A percentile compares a stretch with the other conserved stretches of the same genome.
These are phyloP conservation scores for Mycotypha africana DNA, from an alignment of 371 early-diverging fungal species.

Conservation along the genomic window DNA sequence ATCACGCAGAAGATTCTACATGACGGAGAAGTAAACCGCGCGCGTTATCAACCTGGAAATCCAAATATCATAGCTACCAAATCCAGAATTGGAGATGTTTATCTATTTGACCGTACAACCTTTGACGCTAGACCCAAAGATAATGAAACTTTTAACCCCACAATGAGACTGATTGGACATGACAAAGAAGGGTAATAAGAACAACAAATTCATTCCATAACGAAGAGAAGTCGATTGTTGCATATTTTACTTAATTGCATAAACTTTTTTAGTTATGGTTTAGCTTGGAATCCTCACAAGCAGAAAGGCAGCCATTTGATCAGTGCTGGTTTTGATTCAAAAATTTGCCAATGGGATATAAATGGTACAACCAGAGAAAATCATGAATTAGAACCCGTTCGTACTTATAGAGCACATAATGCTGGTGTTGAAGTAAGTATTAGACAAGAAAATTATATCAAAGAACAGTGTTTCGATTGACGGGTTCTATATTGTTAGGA, in stretches of 20 bases:
- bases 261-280: slow-evolving; percentile 58
- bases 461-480: no score
- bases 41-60: slow-evolving; percentile 94
- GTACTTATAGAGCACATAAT: slow-evolving; percentile 78
- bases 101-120: slow-evolving; percentile 97
- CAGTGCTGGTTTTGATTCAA: slow-evolving; percentile 85
- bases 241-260: no score
- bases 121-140: slow-evolving; percentile 77
- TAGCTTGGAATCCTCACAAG: slow-evolving; percentile 70
- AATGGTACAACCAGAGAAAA: slow-evolving; percentile 56
- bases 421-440: slow-evolving; percentile 80
- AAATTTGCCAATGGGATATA: slow-evolving; percentile 75
- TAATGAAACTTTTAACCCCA: slow-evolving; percentile 78
- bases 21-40: slow-evolving; percentile 96
- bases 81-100: slow-evolving; percentile 91
- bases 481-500: slow-evolving; percentile 63
- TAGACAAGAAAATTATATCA: slow-evolving; percentile 1
- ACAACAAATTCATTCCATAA: background rate
- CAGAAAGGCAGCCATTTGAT: slow-evolving; percentile 61
- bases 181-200: slow-evolving; percentile 84
- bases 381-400: slow-evolving; percentile 65
- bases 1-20: slow-evolving; percentile 92
- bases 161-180: slow-evolving; percentile 88
- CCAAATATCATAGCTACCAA: slow-evolving; percentile 96
- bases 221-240: background rate